Evolutionary conservation across 2,329 filamentous ascomycete species (phyloP).

Genomic region (Neonectria coccinea): DNA sequence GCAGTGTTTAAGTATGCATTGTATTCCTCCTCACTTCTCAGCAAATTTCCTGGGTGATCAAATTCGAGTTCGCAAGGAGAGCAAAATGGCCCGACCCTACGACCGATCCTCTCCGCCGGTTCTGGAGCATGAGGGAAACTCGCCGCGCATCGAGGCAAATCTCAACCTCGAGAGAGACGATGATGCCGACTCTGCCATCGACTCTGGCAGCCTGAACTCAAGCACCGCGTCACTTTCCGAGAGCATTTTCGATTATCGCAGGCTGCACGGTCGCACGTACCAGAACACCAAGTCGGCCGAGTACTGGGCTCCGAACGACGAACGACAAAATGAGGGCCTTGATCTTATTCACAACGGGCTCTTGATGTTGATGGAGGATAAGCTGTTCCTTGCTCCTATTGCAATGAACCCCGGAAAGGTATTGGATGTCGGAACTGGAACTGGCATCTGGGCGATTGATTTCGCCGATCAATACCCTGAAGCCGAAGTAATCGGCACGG

Average conservation of each 20-base stretch:
- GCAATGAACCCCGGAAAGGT: slow-evolving; percentile 59
- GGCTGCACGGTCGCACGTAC: slow-evolving; percentile 48
- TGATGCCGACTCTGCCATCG: slow-evolving; percentile 10
- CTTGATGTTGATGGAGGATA: slow-evolving; percentile 39
- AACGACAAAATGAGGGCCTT: slow-evolving; percentile 41
- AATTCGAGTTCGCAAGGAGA: too few species aligned
- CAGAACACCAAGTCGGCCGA: slow-evolving; percentile 46
- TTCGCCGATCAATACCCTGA: slow-evolving; percentile 56
- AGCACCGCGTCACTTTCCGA: slow-evolving; percentile 50
- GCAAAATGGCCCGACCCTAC: neutral
- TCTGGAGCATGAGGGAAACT: neutral
- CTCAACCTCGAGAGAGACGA: neutral
- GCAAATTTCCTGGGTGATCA: too few species aligned
- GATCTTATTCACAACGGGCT: slow-evolving; percentile 45
- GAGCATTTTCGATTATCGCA: slow-evolving; percentile 50
- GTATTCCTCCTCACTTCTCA: neutral
- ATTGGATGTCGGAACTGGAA: slow-evolving; percentile 27
- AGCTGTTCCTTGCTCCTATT: slow-evolving; percentile 28
- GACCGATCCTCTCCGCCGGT: neutral
- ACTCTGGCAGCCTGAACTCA: slow-evolving; percentile 33
- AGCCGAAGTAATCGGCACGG: slow-evolving; percentile 61
- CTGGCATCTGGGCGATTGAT: slow-evolving; percentile 52
- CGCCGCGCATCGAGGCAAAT: slow-evolving; percentile 6
- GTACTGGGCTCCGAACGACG: slow-evolving; percentile 47
- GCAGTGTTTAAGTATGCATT: neutral